These are phyloP conservation scores for Suillus hirtellus DNA, from an alignment of 768 basidiomycete species.

Conservation along the genomic window DNA sequence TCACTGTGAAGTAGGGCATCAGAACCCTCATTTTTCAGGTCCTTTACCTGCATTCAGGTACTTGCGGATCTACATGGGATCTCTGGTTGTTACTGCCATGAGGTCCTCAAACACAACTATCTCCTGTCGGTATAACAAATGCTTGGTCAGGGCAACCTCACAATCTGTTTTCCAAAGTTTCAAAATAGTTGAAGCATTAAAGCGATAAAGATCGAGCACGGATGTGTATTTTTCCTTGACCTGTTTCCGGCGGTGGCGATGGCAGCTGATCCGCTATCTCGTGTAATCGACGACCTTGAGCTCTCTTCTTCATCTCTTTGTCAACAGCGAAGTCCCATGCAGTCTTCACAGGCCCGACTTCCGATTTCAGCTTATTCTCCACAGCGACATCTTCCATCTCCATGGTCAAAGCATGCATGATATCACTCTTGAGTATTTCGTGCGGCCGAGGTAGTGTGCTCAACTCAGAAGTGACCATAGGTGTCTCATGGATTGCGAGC, in stretches of 20 bases:
- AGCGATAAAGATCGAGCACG: conserved; percentile 32
- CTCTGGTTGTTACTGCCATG: background rate
- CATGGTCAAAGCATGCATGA: conserved; percentile 42
- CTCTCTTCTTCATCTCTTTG: conserved; percentile 12
- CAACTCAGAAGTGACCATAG: conserved; percentile 21
- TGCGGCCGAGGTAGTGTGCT: conserved; percentile 29
- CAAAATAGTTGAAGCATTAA: conserved; percentile 11
- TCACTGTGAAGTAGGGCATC: conserved; percentile 3
- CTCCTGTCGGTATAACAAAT: background rate
- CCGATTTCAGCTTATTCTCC: conserved; percentile 58
- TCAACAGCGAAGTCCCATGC: conserved; percentile 50
- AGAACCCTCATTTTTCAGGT: conserved; percentile 1
- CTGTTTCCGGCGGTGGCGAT: background rate
- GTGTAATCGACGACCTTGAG: background rate
- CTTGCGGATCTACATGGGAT: conserved; percentile 2
- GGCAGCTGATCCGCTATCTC: background rate
- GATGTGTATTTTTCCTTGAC: background rate
- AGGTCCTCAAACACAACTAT: background rate
- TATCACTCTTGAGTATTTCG: conserved; percentile 32
- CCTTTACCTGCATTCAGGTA: background rate
- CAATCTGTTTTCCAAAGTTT: background rate
- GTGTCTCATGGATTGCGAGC: conserved; percentile 46
- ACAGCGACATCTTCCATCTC: conserved; percentile 71
- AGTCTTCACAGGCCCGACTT: conserved; percentile 53
- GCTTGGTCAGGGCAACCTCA: background rate